Evolutionary conservation across 768 basidiomycete genomes (phyloP), one percentile per base, ranked within the genome.

Genomic region (Mycena chlorophos): DNA sequence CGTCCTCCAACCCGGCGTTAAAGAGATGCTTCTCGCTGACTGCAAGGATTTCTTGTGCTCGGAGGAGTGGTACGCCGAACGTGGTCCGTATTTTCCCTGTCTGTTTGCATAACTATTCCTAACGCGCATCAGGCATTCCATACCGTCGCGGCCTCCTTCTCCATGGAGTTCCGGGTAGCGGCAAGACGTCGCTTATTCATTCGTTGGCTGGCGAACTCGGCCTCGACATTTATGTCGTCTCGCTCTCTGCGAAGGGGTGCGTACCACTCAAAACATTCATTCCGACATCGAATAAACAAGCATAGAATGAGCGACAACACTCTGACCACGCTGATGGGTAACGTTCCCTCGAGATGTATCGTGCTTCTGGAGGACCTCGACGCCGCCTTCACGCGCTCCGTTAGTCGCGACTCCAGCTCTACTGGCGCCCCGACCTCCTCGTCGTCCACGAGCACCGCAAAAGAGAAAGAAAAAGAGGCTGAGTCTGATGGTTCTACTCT

Each of bases 311-410:
- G 88, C 70, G 91, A 94, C 73, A 91, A 91, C 73, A 94, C 85
- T 3, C 75, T 94, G 70, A 83, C 89, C 55, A 89, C 88, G 55
- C 78, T 94, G 66, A 92, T 94, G 91, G 89, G 88, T 51, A 84
- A 86, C 77, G 90, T 94, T 66, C 91, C 91, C 25, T 82, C 88
- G 56, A 85, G 91, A 77, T 93, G 91, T 78, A 92, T 96, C 57
- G 79, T 96, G 64, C 87, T 96, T 71, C 81, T 96, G 69, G 94
- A 96, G 75, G 93, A 96, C 78, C 81, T 96, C 63, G 91, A 94
- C 69, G 91, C 91, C 53, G 91, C 91, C 25, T 94, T 94, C 75
- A 94, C 91, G 61, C 87, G 89, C 48, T 88, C 86, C 52, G 86
- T 92, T 67, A 87, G 83, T 70, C 91, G 91, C 73, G 91, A 92